phyloP scores from a whole-genome alignment of 1,139 yeast genomes.

The Arxiozyma telluris region DNA sequence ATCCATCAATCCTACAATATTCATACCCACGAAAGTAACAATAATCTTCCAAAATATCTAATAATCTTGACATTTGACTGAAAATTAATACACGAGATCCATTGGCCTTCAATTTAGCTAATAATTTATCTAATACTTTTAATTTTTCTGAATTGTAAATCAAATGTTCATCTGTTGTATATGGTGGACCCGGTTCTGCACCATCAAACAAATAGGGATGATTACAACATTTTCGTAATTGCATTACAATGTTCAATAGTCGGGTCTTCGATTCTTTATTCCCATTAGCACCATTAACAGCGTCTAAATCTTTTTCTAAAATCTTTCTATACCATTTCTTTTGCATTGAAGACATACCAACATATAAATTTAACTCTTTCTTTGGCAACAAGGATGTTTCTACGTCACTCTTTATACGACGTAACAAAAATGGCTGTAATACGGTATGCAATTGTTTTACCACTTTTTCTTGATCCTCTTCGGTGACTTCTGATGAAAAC shows the following conservation, averaged over 20 bases:
- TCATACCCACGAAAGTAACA: slow-evolving; percentile 75
- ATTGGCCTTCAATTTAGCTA: slow-evolving; percentile 57
- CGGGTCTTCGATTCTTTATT: slow-evolving; percentile 86
- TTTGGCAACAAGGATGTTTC: slow-evolving; percentile 86
- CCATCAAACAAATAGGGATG: slow-evolving; percentile 96
- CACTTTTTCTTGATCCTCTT: slow-evolving; percentile 58
- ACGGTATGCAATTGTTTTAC: slow-evolving; percentile 79
- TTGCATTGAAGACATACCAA: slow-evolving; percentile 95
- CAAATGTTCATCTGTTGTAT: slow-evolving; percentile 89
- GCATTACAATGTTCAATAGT: slow-evolving; percentile 89
- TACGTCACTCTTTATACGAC: slow-evolving; percentile 88
- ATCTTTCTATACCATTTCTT: slow-evolving; percentile 79
- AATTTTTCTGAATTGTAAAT: slow-evolving; percentile 86
- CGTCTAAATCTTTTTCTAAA: slow-evolving; percentile 87
- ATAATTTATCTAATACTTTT: slow-evolving; percentile 75
- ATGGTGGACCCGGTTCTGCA: slow-evolving; percentile 98
- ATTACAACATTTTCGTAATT: slow-evolving; percentile 88
- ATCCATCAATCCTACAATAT: slow-evolving; percentile 91
- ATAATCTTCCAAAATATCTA: slow-evolving; percentile 89
- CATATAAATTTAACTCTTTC: slow-evolving; percentile 77
- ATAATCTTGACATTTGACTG: slow-evolving; percentile 87
- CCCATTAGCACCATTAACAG: slow-evolving; percentile 90
- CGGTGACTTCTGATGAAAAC: slow-evolving; percentile 48
- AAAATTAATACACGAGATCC: slow-evolving; percentile 89
- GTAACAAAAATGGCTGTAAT: slow-evolving; percentile 72